phyloP scores from a whole-genome alignment of 768 basidiomycete species.

The Tylopilus balloui region DNA sequence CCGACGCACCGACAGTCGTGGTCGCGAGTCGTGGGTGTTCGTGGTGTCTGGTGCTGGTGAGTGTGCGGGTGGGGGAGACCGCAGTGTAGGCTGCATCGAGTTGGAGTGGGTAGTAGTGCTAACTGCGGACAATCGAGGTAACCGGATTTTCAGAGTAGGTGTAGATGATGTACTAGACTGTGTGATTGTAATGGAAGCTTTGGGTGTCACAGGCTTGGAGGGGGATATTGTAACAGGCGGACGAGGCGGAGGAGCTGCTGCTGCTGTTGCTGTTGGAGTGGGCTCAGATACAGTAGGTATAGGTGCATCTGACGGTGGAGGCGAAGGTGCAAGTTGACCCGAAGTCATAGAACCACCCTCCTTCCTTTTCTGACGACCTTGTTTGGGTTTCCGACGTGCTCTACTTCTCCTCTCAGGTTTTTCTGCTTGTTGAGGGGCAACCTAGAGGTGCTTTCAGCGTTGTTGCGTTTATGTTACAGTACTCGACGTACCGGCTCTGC shows the following conservation, averaged over 20 bases:
- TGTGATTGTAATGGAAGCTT: constrained; percentile 33
- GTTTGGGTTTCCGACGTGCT: constrained; percentile 24
- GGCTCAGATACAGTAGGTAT: constrained; percentile 18
- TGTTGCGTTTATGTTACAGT: not conserved
- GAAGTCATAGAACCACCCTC: constrained; percentile 6
- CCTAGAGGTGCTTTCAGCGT: constrained; percentile 10
- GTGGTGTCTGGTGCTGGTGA: constrained; percentile 23
- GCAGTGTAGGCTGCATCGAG: constrained; percentile 14
- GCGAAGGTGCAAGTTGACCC: constrained; percentile 14
- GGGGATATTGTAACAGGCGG: constrained; percentile 10
- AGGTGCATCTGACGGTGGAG: constrained; percentile 3
- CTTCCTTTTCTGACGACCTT: constrained; percentile 16
- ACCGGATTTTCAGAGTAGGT: constrained; percentile 33
- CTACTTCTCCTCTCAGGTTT: constrained; percentile 17
- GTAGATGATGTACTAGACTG: constrained; percentile 31
- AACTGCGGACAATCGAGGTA: constrained; percentile 31
- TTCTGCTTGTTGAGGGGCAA: constrained; percentile 4
- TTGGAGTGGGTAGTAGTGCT: constrained; percentile 24
- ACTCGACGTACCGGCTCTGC: constrained; percentile 18
- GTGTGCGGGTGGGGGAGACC: constrained; percentile 18
- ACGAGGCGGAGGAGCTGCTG: constrained; percentile 6
- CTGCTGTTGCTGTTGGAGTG: constrained; percentile 1
- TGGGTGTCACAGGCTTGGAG: constrained; percentile 29
- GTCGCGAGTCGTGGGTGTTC: constrained; percentile 23
- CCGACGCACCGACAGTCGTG: constrained; percentile 26